These are phyloP conservation scores for Neonectria coccinea DNA, from an alignment of 2,329 filamentous ascomycete species.

Conservation along the genomic window DNA sequence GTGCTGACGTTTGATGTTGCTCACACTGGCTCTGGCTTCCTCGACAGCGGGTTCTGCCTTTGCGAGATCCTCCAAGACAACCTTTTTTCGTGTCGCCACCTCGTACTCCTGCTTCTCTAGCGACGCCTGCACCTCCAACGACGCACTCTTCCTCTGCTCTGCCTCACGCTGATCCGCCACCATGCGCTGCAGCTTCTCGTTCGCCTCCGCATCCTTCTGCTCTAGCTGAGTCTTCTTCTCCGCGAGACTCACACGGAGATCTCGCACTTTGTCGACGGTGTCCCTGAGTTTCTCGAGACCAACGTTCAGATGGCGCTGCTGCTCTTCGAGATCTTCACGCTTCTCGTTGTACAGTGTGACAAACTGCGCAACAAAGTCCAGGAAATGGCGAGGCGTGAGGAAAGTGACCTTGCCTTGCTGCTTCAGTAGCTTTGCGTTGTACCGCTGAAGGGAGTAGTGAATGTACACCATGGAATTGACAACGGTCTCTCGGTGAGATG, in stretches of 20 bases:
- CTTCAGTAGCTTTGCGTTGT: slow-evolving; percentile 88
- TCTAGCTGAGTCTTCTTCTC: slow-evolving; percentile 95
- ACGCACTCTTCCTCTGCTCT: slow-evolving; percentile 88
- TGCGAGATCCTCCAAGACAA: slow-evolving; percentile 88
- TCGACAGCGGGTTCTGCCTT: slow-evolving; percentile 92
- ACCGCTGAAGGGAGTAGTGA: slow-evolving; percentile 90
- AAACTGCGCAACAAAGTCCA: slow-evolving; percentile 98
- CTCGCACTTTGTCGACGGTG: slow-evolving; percentile 96
- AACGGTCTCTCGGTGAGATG: slow-evolving; percentile 89
- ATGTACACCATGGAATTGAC: slow-evolving; percentile 99
- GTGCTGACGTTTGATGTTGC: slow-evolving; percentile 98
- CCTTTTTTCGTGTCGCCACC: slow-evolving; percentile 83
- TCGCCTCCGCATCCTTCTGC: slow-evolving; percentile 93
- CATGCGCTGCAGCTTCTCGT: slow-evolving; percentile 98
- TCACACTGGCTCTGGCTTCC: slow-evolving; percentile 95
- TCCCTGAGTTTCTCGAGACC: slow-evolving; percentile 97
- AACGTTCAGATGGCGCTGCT: slow-evolving; percentile 97
- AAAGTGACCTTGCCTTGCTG: slow-evolving; percentile 94
- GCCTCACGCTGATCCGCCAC: slow-evolving; percentile 95
- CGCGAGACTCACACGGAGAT: slow-evolving; percentile 88
- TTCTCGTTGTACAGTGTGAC: slow-evolving; percentile 98
- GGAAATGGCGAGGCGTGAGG: slow-evolving; percentile 94
- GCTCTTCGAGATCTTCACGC: slow-evolving; percentile 96
- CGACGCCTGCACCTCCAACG: slow-evolving; percentile 87
- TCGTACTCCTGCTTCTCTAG: slow-evolving; percentile 91